phyloP scores from a whole-genome alignment of 1,284 basidiomycete species.

The Microbotryum scabiosae region DNA sequence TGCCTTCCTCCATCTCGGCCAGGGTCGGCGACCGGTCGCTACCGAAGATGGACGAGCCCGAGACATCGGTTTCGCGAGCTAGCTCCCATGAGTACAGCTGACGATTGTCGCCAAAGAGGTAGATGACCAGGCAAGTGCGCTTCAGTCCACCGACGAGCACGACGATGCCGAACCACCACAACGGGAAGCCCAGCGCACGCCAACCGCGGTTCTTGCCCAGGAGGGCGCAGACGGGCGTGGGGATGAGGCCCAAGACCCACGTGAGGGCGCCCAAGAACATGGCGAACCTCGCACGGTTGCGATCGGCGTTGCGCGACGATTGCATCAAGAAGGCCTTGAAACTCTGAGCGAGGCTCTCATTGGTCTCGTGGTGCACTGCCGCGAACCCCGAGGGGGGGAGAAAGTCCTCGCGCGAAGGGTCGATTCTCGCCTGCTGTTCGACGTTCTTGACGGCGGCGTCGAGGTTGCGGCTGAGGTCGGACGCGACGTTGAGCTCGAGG shows the following conservation, averaged over 20 bases:
- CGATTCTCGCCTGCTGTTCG: neutral
- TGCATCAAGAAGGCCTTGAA: conserved; percentile 25
- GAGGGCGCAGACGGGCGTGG: conserved; percentile 18
- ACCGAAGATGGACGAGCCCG: neutral
- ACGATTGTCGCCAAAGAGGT: conserved; percentile 14
- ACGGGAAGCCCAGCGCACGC: conserved; percentile 13
- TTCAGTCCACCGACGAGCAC: conserved; percentile 18
- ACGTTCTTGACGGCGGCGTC: conserved; percentile 9
- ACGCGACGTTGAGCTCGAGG: conserved; percentile 26
- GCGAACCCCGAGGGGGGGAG: conserved; percentile 22
- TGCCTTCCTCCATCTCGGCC: neutral
- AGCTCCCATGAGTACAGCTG: conserved; percentile 24
- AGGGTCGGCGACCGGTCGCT: neutral
- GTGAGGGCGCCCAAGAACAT: conserved; percentile 24
- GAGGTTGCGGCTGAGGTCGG: conserved; percentile 20
- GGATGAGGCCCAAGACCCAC: conserved; percentile 20
- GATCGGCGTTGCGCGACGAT: conserved; percentile 21
- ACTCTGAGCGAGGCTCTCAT: conserved; percentile 20
- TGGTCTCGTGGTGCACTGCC: conserved; percentile 11
- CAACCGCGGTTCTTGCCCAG: conserved; percentile 19
- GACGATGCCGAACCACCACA: conserved; percentile 22
- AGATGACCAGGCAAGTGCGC: conserved; percentile 24
- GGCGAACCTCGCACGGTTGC: conserved; percentile 24
- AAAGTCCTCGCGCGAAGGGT: conserved; percentile 9
- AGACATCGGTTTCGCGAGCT: neutral